Conservation (phyloP, 495 filamentous ascomycete species). For the Apiosordaria backusii region DNA sequence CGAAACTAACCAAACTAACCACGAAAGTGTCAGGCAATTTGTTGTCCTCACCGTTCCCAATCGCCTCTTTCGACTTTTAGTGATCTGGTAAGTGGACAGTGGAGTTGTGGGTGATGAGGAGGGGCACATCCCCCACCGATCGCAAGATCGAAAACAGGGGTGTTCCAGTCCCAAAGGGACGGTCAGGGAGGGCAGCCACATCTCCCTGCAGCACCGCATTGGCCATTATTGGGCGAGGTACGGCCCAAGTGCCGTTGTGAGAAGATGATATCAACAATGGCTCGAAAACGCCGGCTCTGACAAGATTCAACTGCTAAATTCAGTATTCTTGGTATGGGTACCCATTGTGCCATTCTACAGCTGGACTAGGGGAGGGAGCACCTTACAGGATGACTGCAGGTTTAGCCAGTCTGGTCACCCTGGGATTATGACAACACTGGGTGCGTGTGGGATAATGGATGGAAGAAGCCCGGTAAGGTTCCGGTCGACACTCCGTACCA, state of each 20-base stretch:
- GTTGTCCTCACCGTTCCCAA: neutral
- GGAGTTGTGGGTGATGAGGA: neutral
- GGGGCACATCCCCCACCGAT: conserved; percentile 6
- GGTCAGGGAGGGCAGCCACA: conserved; percentile 27
- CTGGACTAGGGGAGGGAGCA: neutral
- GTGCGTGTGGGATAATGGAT: neutral
- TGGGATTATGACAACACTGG: too few relatives aligned
- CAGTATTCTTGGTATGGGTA: neutral
- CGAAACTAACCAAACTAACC: neutral
- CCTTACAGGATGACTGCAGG: neutral
- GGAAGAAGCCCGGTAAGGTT: neutral
- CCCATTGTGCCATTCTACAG: neutral
- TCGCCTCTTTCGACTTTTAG: neutral
- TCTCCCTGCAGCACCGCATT: conserved; percentile 14
- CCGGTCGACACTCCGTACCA: conserved; percentile 14
- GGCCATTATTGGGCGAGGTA: conserved; percentile 26
- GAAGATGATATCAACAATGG: neutral
- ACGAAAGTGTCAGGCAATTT: neutral
- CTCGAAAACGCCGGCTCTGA: neutral
- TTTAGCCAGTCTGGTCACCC: neutral
- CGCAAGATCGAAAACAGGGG: conserved; percentile 11
- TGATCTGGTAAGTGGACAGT: neutral
- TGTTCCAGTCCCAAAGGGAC: conserved; percentile 14
- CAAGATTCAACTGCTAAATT: neutral
- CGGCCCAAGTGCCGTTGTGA: neutral